These are phyloP conservation scores for Ophiostoma australiae DNA, from an alignment of 2,329 filamentous ascomycete species.

Conservation along the genomic window DNA sequence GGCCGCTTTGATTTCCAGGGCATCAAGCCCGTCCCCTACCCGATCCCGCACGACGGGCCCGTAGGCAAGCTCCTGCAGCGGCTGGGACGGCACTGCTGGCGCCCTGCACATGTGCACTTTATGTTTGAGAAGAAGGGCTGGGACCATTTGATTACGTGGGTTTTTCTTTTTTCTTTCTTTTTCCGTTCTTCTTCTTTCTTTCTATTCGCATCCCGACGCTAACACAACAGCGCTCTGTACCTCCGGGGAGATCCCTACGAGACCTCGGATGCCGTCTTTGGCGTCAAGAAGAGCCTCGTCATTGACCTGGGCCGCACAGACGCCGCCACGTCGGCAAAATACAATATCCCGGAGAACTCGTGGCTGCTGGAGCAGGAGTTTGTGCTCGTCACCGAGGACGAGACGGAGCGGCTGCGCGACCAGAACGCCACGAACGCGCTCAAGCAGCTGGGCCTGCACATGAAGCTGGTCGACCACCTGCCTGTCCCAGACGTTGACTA, in stretches of 20 bases:
- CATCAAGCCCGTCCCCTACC: slow-evolving; percentile 79
- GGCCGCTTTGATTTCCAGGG: slow-evolving; percentile 81
- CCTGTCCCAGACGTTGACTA: slow-evolving; percentile 64
- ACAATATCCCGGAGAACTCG: slow-evolving; percentile 59
- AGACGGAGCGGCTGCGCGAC: slow-evolving; percentile 62
- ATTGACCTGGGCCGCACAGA: slow-evolving; percentile 54
- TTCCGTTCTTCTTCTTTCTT: not conserved
- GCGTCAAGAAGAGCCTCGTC: slow-evolving; percentile 76
- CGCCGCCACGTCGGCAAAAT: slow-evolving; percentile 52
- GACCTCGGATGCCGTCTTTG: slow-evolving; percentile 78
- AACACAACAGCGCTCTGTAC: slow-evolving; percentile 60
- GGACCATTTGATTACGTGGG: slow-evolving; percentile 78
- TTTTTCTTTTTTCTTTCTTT: slow-evolving; percentile 32
- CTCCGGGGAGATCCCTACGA: slow-evolving; percentile 75
- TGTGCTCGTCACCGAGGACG: slow-evolving; percentile 66
- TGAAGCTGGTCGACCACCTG: slow-evolving; percentile 71
- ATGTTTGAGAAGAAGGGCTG: slow-evolving; percentile 79
- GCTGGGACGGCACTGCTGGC: slow-evolving; percentile 68
- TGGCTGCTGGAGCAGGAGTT: slow-evolving; percentile 69
- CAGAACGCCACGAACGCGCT: slow-evolving; percentile 61
- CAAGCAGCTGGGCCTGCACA: slow-evolving; percentile 58
- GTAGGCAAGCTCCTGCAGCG: slow-evolving; percentile 65
- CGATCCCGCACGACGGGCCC: slow-evolving; percentile 78
- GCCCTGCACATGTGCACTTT: slow-evolving; percentile 78
- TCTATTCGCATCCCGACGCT: not conserved